Evolutionary conservation across 2,329 filamentous ascomycete species (phyloP).

Genomic region (Colletotrichum chrysophilum): DNA sequence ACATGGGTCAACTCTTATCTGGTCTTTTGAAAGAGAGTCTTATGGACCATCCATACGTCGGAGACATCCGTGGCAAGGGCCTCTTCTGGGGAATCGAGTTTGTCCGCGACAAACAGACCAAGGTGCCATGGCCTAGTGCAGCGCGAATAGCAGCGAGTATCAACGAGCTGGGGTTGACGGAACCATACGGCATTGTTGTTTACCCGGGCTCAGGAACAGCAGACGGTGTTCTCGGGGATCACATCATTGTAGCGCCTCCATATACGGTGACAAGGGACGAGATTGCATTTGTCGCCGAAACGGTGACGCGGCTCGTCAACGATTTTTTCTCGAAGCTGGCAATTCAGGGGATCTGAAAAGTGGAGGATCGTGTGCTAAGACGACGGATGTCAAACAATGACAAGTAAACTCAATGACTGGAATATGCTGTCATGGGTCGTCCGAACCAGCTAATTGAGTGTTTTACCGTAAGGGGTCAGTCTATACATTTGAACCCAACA

Average conservation of each 20-base stretch:
- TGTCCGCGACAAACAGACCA: conserved; percentile 40
- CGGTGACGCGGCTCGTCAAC: conserved; percentile 37
- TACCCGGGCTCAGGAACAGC: conserved; percentile 69
- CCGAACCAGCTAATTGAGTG: background rate
- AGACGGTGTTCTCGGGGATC: conserved; percentile 67
- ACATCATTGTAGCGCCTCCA: conserved; percentile 72
- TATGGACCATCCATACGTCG: conserved; percentile 36
- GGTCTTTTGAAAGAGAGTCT: conserved; percentile 30
- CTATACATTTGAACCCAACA: background rate
- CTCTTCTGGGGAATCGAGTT: conserved; percentile 55
- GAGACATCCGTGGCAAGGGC: conserved; percentile 44
- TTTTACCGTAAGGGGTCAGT: background rate
- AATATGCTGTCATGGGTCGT: background rate
- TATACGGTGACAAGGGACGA: conserved; percentile 67
- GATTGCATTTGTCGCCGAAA: conserved; percentile 40
- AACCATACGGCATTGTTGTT: conserved; percentile 46
- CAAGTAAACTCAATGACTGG: background rate
- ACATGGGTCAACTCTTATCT: conserved; percentile 35
- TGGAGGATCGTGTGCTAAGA: background rate
- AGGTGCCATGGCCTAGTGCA: conserved; percentile 38
- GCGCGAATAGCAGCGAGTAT: conserved; percentile 37
- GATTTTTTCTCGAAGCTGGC: conserved; percentile 42
- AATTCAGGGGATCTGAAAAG: background rate
- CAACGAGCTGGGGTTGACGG: conserved; percentile 25
- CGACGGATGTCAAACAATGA: background rate